phyloP scores from a whole-genome alignment of 78 protist species.

The Capsaspora owczarzaki region DNA sequence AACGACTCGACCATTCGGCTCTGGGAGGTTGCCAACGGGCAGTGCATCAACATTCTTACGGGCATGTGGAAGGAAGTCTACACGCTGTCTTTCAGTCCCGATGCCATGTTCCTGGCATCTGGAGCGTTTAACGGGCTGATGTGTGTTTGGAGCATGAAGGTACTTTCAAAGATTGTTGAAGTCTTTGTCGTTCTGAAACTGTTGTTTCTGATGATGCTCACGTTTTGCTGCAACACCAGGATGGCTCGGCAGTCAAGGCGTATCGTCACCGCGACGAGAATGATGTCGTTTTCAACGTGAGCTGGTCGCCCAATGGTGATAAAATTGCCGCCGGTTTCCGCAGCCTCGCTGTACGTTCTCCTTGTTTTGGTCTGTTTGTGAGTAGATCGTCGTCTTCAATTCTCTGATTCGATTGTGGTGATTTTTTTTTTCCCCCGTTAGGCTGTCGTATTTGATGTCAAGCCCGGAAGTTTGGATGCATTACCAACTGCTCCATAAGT shows the following conservation, averaged over 20 bases:
- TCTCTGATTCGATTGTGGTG: not conserved
- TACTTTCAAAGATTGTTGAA: not conserved
- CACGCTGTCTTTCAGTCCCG: constrained; percentile 67
- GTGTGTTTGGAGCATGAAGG: constrained; percentile 67
- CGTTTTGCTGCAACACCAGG: too few species aligned
- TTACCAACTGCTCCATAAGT: too few species aligned
- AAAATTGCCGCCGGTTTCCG: too few species aligned
- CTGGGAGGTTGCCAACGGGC: constrained; percentile 57
- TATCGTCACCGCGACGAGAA: too few species aligned
- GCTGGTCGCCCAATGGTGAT: too few species aligned
- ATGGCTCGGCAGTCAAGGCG: too few species aligned
- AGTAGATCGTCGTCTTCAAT: not conserved
- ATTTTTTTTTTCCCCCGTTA: not conserved
- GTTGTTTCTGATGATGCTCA: too few species aligned
- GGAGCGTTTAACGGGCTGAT: constrained; percentile 66
- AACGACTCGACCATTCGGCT: constrained; percentile 59
- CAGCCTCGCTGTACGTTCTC: not conserved
- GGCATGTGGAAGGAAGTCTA: constrained; percentile 71
- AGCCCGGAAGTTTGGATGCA: too few species aligned
- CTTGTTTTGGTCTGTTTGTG: not conserved
- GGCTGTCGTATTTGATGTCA: too few species aligned
- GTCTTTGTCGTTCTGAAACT: too few species aligned
- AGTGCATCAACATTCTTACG: constrained; percentile 37
- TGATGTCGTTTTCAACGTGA: too few species aligned
- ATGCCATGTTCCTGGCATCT: constrained; percentile 68